Percentiles rank a stretch among this genome's conserved stretches.
These are phyloP conservation scores for Terfezia claveryi DNA, from an alignment of 495 filamentous ascomycete genomes.

Conservation along the genomic window DNA sequence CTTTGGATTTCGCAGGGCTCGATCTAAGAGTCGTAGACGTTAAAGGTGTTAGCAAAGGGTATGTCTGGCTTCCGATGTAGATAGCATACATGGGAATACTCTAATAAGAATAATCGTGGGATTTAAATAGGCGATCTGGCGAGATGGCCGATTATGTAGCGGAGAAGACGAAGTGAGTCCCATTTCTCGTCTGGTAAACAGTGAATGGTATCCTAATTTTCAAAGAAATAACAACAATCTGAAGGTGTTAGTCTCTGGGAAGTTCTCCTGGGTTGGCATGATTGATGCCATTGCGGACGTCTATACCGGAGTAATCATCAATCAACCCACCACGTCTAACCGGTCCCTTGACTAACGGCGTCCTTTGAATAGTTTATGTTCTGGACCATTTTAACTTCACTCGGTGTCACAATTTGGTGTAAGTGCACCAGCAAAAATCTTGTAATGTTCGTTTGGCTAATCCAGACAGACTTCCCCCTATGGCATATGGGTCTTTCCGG, in stretches of 20 bases:
- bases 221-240: neutral
- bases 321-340: no score
- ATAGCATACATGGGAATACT: slow-evolving; percentile 12
- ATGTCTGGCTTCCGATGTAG: slow-evolving; percentile 89
- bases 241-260: neutral
- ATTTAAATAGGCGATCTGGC: slow-evolving; percentile 6
- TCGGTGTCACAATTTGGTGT: slow-evolving; percentile 87
- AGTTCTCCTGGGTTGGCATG: slow-evolving; percentile 49
- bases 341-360: no score
- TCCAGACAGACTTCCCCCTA: slow-evolving; percentile 58
- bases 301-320: slow-evolving; percentile 58
- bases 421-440: slow-evolving; percentile 21
- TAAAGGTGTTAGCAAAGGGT: slow-evolving; percentile 90
- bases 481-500: slow-evolving; percentile 99
- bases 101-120: neutral
- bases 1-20: slow-evolving; percentile 78
- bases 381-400: slow-evolving; percentile 79
- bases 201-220: neutral
- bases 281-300: slow-evolving; percentile 71
- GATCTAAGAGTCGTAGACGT: slow-evolving; percentile 77
- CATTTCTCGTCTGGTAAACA: neutral
- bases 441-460: neutral
- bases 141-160: slow-evolving; percentile 49
- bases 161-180: slow-evolving; percentile 57
- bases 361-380: slow-evolving; percentile 50